Evolutionary conservation across 352 stramenopile species (phyloP), one percentile per base, ranked within the genome.

Genomic region (Globisporangium ultimum): DNA sequence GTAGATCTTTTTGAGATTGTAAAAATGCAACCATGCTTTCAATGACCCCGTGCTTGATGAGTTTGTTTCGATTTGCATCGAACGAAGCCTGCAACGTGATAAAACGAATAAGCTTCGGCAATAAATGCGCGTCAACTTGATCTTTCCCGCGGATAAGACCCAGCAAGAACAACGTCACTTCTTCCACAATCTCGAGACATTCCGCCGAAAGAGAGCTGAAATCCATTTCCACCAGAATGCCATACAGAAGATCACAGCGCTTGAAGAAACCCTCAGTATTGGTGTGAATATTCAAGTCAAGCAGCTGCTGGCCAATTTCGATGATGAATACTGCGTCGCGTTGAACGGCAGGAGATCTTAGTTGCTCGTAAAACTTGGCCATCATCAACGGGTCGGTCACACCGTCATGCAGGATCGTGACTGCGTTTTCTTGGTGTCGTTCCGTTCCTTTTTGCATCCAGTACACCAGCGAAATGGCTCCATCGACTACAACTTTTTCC

Each of bases 371-470:
- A 52, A 93, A 93, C 48, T 74, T 77, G 3, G 38, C 64, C 43
- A 78, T 58, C 18, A 78, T 68, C 7, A 24, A 48, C 3, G 68
- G 60, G 41, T 80, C 72, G 3, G 58, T 78, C 36, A 93, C 69
- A 9, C 82, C 82, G 48, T 91, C 84, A 52, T 87, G 66, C 8
- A 93, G 48, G 49, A 93, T 88, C 48, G 73, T 85, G 28, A 91
- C 72, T 0, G 78, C 84, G 40, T 90, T 91, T 41, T 93, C 80
- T 72, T 91, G 84, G 47, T 92, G 80, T 3, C 84, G 78, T 48
- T 91, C 84, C 0, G 82, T 91, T 14, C 84, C 84, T 57, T 93
- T 92, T 55, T 91, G 80, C 60, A 91, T 87, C 84, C 84, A 93
- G 47, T 93, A 91, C 12, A 91, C 75, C 2, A 93, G 54, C 14